phyloP scores from a whole-genome alignment of 495 filamentous ascomycete genomes.

The Chaetomidium leptoderma region DNA sequence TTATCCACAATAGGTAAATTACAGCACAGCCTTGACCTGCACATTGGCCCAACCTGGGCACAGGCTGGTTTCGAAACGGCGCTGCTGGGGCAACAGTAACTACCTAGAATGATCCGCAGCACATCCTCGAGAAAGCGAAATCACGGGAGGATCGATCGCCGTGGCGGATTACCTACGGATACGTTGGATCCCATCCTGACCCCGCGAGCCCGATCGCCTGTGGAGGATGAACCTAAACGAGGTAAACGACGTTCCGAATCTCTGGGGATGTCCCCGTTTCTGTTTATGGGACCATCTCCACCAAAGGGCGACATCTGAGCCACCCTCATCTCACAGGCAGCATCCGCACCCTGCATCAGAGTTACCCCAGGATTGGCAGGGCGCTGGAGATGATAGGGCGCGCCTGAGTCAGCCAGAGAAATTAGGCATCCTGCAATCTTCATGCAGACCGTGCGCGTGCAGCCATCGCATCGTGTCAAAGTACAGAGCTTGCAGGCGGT shows the following conservation, averaged over 20 bases:
- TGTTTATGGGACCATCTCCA: not conserved
- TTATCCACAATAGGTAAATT: not conserved
- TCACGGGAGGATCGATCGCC: not conserved
- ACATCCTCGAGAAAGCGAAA: not conserved
- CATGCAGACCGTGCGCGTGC: slow-evolving; percentile 1
- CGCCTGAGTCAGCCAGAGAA: slow-evolving; percentile 11
- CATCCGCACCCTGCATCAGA: slow-evolving; percentile 3
- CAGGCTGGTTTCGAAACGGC: not conserved
- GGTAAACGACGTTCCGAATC: not conserved
- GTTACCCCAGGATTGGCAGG: not conserved
- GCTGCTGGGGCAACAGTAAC: not conserved
- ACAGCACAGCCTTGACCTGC: not conserved
- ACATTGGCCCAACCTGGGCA: not conserved
- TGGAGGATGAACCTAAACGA: not conserved
- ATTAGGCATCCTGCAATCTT: slow-evolving; percentile 10
- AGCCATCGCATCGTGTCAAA: not conserved
- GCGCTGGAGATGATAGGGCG: not conserved
- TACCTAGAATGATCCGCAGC: not conserved
- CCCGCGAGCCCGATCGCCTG: too few relatives aligned
- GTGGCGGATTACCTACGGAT: not conserved
- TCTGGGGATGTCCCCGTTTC: not conserved
- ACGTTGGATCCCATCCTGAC: slow-evolving; percentile 5
- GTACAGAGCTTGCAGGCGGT: not conserved
- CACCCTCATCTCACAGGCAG: slow-evolving; percentile 11
- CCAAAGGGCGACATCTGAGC: slow-evolving; percentile 1